Evolutionary conservation across 169 alveolate species (phyloP).

Genomic region (Cryptosporidium sp.): DNA sequence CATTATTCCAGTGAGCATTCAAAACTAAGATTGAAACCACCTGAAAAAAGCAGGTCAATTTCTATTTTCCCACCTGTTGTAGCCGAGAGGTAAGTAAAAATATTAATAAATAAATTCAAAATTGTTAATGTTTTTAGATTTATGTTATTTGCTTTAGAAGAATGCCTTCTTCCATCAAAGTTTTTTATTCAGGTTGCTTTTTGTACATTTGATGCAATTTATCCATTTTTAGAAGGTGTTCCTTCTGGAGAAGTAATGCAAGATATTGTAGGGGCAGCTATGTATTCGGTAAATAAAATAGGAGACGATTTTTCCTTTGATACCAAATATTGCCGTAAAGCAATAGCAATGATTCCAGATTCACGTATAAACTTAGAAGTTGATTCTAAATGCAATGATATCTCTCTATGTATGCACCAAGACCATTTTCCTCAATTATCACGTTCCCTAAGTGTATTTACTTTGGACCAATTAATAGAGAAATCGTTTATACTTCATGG

Average conservation of each 20-base stretch:
- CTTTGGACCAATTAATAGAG: slow-evolving; percentile 23
- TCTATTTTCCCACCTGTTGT: slow-evolving; percentile 54
- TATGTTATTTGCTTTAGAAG: slow-evolving; percentile 58
- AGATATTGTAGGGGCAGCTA: slow-evolving; percentile 58
- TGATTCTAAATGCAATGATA: slow-evolving; percentile 27
- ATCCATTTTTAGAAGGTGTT: slow-evolving; percentile 66
- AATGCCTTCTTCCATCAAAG: slow-evolving; percentile 44
- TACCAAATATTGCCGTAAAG: slow-evolving; percentile 4
- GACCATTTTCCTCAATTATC: slow-evolving; percentile 32
- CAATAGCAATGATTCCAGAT: slow-evolving; percentile 41
- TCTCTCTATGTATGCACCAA: slow-evolving; percentile 59
- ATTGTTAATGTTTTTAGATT: slow-evolving; percentile 6
- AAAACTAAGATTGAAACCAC: slow-evolving; percentile 30
- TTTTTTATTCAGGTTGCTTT: slow-evolving; percentile 50
- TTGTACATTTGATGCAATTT: slow-evolving; percentile 65
- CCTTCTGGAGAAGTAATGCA: slow-evolving; percentile 65
- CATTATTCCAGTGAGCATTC: neutral
- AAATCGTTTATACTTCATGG: slow-evolving; percentile 35
- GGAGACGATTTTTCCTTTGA: slow-evolving; percentile 15
- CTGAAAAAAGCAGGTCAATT: neutral
- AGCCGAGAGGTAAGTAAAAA: slow-evolving; percentile 51
- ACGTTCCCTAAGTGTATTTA: slow-evolving; percentile 8
- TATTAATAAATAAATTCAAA: neutral
- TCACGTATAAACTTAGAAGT: slow-evolving; percentile 4
- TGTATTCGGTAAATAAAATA: slow-evolving; percentile 35